phyloP scores from a whole-genome alignment of 805 yeast species.

The Sugiyamaella valdiviana region DNA sequence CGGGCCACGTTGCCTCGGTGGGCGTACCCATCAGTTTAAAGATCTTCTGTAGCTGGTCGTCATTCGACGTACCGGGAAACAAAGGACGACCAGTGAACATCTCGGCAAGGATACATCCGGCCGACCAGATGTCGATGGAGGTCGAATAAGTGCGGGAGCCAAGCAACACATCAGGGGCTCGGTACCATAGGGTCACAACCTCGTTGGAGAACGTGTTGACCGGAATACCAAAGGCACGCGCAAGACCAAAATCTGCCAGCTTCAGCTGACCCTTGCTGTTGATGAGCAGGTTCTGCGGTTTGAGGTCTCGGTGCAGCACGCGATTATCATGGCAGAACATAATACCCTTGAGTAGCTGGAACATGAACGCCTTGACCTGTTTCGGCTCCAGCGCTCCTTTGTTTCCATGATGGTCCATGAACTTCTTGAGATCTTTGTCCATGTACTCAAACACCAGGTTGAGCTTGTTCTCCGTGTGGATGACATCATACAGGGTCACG shows the following conservation, averaged over 20 bases:
- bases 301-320: conserved; percentile 77
- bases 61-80: conserved; percentile 94
- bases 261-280: conserved; percentile 86
- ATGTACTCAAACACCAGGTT: conserved; percentile 89
- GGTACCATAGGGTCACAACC: conserved; percentile 95
- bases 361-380: conserved; percentile 86
- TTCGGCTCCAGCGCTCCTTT: conserved; percentile 67
- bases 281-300: conserved; percentile 91
- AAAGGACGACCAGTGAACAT: conserved; percentile 98
- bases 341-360: conserved; percentile 84
- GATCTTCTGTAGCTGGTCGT: conserved; percentile 87
- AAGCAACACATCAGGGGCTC: conserved; percentile 93
- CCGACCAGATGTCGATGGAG: conserved; percentile 97
- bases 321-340: conserved; percentile 80
- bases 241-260: conserved; percentile 94
- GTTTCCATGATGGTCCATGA: conserved; percentile 82
- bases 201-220: conserved; percentile 96
- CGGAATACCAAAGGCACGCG: conserved; percentile 97
- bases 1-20: conserved; percentile 94
- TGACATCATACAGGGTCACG: conserved; percentile 87
- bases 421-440: conserved; percentile 89
- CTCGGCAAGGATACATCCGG: conserved; percentile 96
- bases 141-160: conserved; percentile 96
- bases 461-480: conserved; percentile 92
- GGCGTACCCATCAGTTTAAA: conserved; percentile 96